A percentile compares a stretch with the other conserved stretches of the same genome.
phyloP scores from a whole-genome alignment of 805 yeast species.

The Starmerella stigmatis region DNA sequence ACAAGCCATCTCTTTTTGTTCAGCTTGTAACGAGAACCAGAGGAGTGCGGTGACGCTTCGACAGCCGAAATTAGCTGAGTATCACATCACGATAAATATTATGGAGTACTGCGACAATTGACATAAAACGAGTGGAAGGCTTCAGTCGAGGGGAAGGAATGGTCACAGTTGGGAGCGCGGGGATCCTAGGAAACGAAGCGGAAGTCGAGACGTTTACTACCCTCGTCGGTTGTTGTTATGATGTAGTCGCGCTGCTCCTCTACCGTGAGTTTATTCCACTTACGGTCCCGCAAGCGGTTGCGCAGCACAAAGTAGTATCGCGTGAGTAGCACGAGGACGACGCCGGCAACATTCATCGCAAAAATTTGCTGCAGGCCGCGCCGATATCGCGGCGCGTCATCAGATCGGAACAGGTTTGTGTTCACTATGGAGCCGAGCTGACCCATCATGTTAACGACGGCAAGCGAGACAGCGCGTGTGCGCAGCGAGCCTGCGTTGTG shows the following conservation, averaged over 20 bases:
- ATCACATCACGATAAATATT: too few relatives aligned
- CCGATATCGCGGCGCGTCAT: conserved; percentile 49
- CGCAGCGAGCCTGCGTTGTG: conserved; percentile 50
- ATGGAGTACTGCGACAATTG: too few relatives aligned
- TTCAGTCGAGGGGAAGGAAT: too few relatives aligned
- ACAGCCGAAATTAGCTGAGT: too few relatives aligned
- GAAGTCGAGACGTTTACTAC: conserved; percentile 48
- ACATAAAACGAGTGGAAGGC: too few relatives aligned
- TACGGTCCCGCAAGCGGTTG: conserved; percentile 31
- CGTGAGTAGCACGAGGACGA: conserved; percentile 7
- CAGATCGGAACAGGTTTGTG: conserved; percentile 44
- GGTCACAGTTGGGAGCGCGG: too few relatives aligned
- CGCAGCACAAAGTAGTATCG: conserved; percentile 29
- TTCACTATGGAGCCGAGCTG: conserved; percentile 44
- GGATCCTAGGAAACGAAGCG: conserved; percentile 27
- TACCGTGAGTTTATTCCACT: conserved; percentile 42
- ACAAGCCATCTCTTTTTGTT: too few relatives aligned
- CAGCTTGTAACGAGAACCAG: too few relatives aligned
- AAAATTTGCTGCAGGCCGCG: conserved; percentile 43
- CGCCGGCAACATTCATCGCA: conserved; percentile 38
- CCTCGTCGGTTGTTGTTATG: conserved; percentile 40
- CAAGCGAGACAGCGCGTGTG: conserved; percentile 52
- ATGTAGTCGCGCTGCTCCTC: conserved; percentile 43
- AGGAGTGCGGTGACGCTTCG: too few relatives aligned
- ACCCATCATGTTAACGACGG: conserved; percentile 51